Evolutionary conservation across 345 rosid species (phyloP).

Genomic region (Eucalyptus sp.): DNA sequence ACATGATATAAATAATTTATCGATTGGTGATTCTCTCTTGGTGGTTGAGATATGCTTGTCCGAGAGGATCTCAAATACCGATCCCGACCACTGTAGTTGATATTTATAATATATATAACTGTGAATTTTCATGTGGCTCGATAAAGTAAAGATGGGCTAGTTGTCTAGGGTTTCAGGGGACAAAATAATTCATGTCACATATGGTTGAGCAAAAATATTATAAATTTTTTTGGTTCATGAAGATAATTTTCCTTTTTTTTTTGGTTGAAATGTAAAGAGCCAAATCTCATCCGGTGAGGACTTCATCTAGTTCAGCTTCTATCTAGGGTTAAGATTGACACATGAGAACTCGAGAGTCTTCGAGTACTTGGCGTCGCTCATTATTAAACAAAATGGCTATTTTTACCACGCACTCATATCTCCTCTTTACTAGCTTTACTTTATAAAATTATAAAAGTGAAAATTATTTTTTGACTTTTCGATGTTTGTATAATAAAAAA

Average conservation of each 20-base stretch:
- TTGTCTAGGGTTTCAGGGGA: background rate
- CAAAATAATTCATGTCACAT: background rate
- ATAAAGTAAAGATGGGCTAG: background rate
- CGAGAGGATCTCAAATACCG: background rate
- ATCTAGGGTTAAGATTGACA: background rate
- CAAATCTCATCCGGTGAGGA: background rate
- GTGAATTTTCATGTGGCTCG: background rate
- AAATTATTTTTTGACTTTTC: background rate
- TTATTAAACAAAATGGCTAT: background rate
- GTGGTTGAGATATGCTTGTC: background rate
- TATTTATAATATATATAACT: too few relatives aligned
- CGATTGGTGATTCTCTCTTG: background rate
- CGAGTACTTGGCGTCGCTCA: background rate
- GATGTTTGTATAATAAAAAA: background rate
- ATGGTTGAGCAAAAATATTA: background rate
- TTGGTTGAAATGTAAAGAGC: background rate
- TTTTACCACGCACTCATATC: background rate
- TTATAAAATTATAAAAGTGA: background rate
- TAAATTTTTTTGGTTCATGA: background rate
- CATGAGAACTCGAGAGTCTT: too few relatives aligned
- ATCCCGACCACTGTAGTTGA: background rate
- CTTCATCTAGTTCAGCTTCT: background rate
- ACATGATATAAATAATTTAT: background rate
- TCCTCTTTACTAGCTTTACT: background rate
- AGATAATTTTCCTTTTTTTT: background rate